Evolutionary conservation across 352 stramenopile species (phyloP).

Genomic region (Phytophthora agathidicida): DNA sequence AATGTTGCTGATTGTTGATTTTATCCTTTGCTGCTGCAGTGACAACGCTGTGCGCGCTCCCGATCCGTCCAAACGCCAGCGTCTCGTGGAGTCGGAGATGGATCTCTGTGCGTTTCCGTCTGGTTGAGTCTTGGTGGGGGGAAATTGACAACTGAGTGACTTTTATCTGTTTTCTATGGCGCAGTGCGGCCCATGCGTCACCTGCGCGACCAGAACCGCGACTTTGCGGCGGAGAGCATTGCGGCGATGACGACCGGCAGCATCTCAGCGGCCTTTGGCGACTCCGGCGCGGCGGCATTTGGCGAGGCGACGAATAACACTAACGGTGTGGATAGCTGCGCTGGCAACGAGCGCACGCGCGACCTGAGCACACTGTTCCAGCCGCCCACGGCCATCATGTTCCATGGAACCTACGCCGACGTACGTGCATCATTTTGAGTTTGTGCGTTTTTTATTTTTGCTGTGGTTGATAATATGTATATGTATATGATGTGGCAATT

Average conservation of each 20-base stretch:
- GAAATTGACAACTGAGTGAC: neutral
- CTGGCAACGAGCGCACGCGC: constrained; percentile 30
- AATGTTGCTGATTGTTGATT: constrained; percentile 1
- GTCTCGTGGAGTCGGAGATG: constrained; percentile 66
- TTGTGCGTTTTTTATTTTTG: neutral
- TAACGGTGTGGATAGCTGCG: constrained; percentile 3
- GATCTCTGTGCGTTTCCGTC: constrained; percentile 45
- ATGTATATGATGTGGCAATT: neutral
- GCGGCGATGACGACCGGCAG: constrained; percentile 63
- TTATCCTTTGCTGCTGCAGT: constrained; percentile 11
- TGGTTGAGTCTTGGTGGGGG: too few relatives aligned
- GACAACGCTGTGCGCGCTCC: constrained; percentile 73
- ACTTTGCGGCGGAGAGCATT: constrained; percentile 86
- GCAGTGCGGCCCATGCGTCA: constrained; percentile 54
- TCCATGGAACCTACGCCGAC: constrained; percentile 78
- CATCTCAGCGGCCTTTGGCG: constrained; percentile 57
- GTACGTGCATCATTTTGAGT: constrained; percentile 37
- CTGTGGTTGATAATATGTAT: neutral
- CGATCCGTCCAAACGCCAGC: constrained; percentile 83
- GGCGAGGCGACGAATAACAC: constrained; percentile 13
- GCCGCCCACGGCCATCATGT: constrained; percentile 78
- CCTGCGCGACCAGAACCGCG: constrained; percentile 72
- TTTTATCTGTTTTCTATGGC: constrained; percentile 3
- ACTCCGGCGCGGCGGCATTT: constrained; percentile 7
- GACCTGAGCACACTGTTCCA: constrained; percentile 78